Evolutionary conservation across 352 stramenopile species (phyloP), one percentile per base, ranked within the genome.

Genomic region (Globisporangium nagaii): DNA sequence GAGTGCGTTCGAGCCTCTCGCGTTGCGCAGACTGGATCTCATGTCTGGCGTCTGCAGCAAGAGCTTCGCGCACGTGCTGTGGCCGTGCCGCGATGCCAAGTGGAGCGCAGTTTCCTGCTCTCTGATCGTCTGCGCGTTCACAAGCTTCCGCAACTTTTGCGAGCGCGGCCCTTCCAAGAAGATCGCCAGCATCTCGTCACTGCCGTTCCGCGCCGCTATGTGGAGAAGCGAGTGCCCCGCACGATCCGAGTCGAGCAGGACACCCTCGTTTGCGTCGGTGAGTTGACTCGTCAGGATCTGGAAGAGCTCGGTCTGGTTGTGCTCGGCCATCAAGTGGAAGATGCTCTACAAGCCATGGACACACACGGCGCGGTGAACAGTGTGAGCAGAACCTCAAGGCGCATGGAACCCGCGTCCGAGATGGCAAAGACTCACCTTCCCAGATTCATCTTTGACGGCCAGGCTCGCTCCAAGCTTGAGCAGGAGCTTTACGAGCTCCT

Each of bases 181-280:
- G 0, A 53, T 42, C 2, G 20, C 27, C 12, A 86, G 51, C 24
- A 86, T 74, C 4, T 61, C 63, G 15, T 69, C 60, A 42, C 71
- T 64, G 1, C 78, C 75, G 30, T 72, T 80, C 11, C 60, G 30
- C 0, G 69, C 67, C 15, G 73, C 60, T 34, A 73, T 40, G 41
- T 90, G 80, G 22, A 88, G 27, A 17, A 88, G 31, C 4, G 77
- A 88, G 15, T 64, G 39, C 1, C 70, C 75, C 4, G 48, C 56
- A 15, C 22, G 64, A 32, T 86, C 71, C 6, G 82, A 19, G 8
- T 71, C 47, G 5, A 69, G 36, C 0, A 90, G 52, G 35, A 76
- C 50, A 0, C 17, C 17, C 24, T 63, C 52, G 0, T 52, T 67
- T 15, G 54, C 54, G 17, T 56, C n/a, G 4, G 53, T 69, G 4